Evolutionary conservation across 768 basidiomycete genomes (phyloP).

Genomic region (Boletus sp.): DNA sequence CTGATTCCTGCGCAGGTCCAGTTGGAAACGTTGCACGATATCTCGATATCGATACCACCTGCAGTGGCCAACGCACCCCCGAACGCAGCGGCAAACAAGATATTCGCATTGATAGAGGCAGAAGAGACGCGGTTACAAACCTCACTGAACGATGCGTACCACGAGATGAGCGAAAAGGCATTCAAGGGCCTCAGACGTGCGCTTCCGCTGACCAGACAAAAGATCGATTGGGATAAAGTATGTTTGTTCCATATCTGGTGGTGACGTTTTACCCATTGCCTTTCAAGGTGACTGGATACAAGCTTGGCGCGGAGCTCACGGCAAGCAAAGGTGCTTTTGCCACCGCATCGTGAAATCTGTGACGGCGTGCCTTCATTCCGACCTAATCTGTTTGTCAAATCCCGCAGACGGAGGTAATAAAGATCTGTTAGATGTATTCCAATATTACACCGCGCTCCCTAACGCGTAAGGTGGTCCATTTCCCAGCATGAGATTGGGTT

Average conservation of each 20-base stretch:
- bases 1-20: conserved; percentile 63
- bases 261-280: not conserved
- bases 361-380: not conserved
- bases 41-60: conserved; percentile 63
- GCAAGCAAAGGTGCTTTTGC: conserved; percentile 60
- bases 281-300: conserved; percentile 51
- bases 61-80: conserved; percentile 54
- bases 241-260: conserved; percentile 6
- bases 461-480: not conserved
- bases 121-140: conserved; percentile 81
- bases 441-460: not conserved
- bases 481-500: not conserved
- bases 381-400: not conserved
- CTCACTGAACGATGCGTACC: conserved; percentile 78
- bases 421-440: conserved; percentile 5
- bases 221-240: conserved; percentile 96
- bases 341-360: conserved; percentile 20
- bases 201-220: conserved; percentile 88
- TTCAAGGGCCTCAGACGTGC: conserved; percentile 91
- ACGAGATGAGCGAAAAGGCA: conserved; percentile 88
- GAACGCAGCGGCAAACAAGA: conserved; percentile 57
- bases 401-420: not conserved
- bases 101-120: conserved; percentile 76
- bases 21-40: conserved; percentile 70
- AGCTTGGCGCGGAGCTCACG: conserved; percentile 73